Percentiles rank a stretch among this genome's conserved stretches.
These are phyloP conservation scores for Halophytophthora polymorphica DNA, from an alignment of 352 stramenopile genomes.

Conservation along the genomic window DNA sequence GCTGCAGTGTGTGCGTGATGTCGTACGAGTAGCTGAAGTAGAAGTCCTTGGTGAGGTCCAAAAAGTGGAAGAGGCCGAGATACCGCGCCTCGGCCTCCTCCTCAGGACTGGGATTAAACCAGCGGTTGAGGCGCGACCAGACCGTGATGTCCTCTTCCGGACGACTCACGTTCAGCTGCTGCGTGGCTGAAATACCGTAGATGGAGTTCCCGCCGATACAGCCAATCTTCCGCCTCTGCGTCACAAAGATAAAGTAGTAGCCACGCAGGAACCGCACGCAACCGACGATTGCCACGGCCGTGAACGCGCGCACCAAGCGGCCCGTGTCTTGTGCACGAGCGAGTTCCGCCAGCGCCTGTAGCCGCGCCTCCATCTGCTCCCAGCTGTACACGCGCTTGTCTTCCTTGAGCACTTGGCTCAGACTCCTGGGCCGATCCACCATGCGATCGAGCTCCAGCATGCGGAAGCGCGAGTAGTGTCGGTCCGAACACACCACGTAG, in stretches of 20 bases:
- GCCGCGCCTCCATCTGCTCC: conserved; percentile 74
- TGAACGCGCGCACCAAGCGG: conserved; percentile 68
- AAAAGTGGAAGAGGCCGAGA: conserved; percentile 96
- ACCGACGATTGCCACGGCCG: conserved; percentile 96
- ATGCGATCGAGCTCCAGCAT: conserved; percentile 72
- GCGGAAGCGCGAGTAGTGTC: conserved; percentile 77
- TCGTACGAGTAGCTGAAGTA: conserved; percentile 99
- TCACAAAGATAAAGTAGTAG: conserved; percentile 99
- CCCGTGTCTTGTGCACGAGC: conserved; percentile 32
- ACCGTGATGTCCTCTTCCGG: conserved; percentile 44
- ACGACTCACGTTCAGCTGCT: conserved; percentile 85
- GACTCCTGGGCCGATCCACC: conserved; percentile 48
- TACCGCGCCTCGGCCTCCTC: conserved; percentile 89
- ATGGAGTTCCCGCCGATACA: conserved; percentile 96
- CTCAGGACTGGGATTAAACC: conserved; percentile 79
- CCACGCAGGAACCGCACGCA: conserved; percentile 98
- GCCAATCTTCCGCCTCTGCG: conserved; percentile 94
- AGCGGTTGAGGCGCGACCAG: conserved; percentile 76
- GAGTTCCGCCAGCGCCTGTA: conserved; percentile 63
- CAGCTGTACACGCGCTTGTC: conserved; percentile 69
- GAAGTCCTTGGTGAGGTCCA: conserved; percentile 99
- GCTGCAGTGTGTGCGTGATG: conserved; percentile 95
- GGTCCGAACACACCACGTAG: conserved; percentile 84
- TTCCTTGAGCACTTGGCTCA: conserved; percentile 63
- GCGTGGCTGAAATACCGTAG: conserved; percentile 95